Evolutionary conservation across 257 asterid genomes (phyloP).

Genomic region (Solanum sparsipilum): DNA sequence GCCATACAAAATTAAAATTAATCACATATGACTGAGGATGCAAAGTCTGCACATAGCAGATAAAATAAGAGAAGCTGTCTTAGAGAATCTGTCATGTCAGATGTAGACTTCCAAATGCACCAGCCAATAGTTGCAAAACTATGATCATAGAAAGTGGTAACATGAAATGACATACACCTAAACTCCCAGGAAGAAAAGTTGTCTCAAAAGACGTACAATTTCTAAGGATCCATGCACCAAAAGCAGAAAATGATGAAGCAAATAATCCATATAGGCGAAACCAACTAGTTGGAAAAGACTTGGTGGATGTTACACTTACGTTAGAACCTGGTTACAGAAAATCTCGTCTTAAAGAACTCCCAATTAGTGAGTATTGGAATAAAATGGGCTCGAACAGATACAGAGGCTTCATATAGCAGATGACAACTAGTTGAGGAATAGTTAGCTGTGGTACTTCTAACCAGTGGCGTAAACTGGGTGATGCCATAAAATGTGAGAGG

Average conservation of each 20-base stretch:
- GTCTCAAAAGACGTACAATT: neutral
- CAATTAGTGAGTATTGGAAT: neutral
- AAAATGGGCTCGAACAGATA: neutral
- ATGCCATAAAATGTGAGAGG: neutral
- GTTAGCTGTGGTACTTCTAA: neutral
- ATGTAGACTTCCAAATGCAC: neutral
- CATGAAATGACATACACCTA: neutral
- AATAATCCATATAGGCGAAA: neutral
- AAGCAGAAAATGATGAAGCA: neutral
- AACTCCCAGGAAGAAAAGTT: neutral
- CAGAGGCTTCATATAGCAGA: neutral
- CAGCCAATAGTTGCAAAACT: neutral
- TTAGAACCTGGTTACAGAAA: neutral
- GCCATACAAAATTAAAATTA: neutral
- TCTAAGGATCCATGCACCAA: neutral
- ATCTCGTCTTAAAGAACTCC: neutral
- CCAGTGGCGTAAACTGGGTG: neutral
- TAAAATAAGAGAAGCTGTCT: neutral
- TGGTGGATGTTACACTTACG: neutral
- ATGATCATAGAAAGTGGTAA: neutral
- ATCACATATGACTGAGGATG: neutral
- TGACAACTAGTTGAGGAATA: neutral
- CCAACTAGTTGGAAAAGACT: neutral
- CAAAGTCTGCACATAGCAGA: neutral
- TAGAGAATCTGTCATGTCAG: neutral